A percentile compares a stretch with the other conserved stretches of the same genome.
phyloP scores from a whole-genome alignment of 2,329 filamentous ascomycete genomes.

The Ophiostoma montium region DNA sequence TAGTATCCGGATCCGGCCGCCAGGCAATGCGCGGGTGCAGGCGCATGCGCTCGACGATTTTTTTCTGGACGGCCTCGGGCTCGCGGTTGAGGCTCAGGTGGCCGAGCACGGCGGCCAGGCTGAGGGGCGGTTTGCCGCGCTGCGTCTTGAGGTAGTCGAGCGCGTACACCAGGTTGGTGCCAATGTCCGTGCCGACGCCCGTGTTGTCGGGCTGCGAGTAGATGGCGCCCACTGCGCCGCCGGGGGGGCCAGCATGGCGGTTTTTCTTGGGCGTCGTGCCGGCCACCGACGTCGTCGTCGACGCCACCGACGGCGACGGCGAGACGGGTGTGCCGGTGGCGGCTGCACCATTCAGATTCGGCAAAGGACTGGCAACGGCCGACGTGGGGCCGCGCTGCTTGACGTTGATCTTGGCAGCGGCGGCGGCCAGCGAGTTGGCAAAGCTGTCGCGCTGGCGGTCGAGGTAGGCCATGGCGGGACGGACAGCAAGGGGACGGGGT shows the following conservation, averaged over 20 bases:
- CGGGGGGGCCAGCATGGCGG: conserved; percentile 20
- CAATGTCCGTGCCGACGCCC: conserved; percentile 63
- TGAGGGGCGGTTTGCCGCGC: conserved; percentile 51
- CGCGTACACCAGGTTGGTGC: conserved; percentile 79
- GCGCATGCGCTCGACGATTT: conserved; percentile 54
- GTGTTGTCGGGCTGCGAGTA: conserved; percentile 68
- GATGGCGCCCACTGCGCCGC: conserved; percentile 25
- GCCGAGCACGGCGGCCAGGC: conserved; percentile 61
- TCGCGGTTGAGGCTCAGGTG: conserved; percentile 61
- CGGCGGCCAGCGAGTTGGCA: conserved; percentile 45
- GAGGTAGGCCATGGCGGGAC: conserved; percentile 37
- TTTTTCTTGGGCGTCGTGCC: conserved; percentile 52
- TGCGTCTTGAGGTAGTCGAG: conserved; percentile 68
- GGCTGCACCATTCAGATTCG: conserved; percentile 42
- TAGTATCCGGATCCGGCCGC: conserved; percentile 42
- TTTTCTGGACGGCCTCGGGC: conserved; percentile 45
- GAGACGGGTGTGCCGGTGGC: conserved; percentile 38
- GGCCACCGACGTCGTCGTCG: conserved; percentile 32
- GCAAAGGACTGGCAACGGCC: conserved; percentile 38
- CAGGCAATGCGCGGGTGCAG: conserved; percentile 46
- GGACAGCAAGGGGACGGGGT: no score
- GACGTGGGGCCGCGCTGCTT: conserved; percentile 19
- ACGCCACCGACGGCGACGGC: conserved; percentile 44
- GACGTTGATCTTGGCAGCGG: conserved; percentile 45
- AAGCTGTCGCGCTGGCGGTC: conserved; percentile 51